These are phyloP conservation scores for Euphrasia confusa DNA, from an alignment of 257 asterid genomes.

Conservation along the genomic window DNA sequence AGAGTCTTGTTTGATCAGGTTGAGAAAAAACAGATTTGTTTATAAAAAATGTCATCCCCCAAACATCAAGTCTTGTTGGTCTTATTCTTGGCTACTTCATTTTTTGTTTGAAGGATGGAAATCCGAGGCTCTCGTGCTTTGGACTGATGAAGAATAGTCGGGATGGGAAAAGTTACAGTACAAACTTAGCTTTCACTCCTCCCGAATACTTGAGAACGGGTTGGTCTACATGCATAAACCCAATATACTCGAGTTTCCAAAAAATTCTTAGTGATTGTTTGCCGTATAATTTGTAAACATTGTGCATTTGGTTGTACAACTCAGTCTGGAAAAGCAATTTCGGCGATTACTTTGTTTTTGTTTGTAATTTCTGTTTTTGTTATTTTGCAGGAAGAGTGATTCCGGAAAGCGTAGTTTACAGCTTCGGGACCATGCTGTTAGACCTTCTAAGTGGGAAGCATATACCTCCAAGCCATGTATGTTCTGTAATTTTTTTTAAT, in stretches of 20 bases:
- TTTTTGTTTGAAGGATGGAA: constrained; percentile 37
- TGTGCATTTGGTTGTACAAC: not conserved
- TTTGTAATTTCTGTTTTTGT: not conserved
- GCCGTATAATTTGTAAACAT: not conserved
- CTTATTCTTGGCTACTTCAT: not conserved
- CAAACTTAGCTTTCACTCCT: constrained; percentile 56
- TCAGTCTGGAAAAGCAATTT: not conserved
- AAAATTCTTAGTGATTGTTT: not conserved
- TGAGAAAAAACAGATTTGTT: not conserved
- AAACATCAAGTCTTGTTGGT: not conserved
- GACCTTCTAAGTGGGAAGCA: constrained; percentile 63
- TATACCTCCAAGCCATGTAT: constrained; percentile 59
- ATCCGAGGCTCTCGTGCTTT: constrained; percentile 57
- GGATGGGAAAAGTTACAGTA: constrained; percentile 58
- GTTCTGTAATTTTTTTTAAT: not conserved
- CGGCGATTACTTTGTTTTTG: not conserved
- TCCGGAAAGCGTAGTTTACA: constrained; percentile 48
- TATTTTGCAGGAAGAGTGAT: constrained; percentile 45
- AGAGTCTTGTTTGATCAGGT: constrained; percentile 63
- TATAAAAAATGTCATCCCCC: not conserved
- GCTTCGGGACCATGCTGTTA: constrained; percentile 56
- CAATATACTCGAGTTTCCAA: not conserved
- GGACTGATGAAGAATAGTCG: constrained; percentile 59
- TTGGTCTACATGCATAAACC: constrained; percentile 14
- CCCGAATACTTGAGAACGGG: constrained; percentile 62